These are phyloP conservation scores for Rhododendron simsii DNA, from an alignment of 148 eudicot genomes.

Conservation along the genomic window DNA sequence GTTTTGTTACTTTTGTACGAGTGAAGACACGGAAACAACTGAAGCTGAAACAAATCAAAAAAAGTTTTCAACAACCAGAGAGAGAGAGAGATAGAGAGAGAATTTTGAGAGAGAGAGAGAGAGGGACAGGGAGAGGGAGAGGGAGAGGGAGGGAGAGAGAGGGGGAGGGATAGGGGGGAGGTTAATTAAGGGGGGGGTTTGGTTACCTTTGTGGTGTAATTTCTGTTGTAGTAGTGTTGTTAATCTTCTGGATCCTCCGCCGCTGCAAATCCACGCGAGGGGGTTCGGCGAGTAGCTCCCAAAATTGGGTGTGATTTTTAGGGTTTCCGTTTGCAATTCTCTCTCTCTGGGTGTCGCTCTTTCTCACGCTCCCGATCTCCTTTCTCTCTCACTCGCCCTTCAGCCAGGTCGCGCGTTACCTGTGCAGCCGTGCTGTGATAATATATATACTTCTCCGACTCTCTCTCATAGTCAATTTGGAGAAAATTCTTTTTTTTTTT, in stretches of 20 bases:
- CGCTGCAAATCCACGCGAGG: slow-evolving; percentile 56
- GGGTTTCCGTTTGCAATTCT: slow-evolving; percentile 18
- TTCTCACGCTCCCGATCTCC: not conserved
- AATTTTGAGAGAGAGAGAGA: not conserved
- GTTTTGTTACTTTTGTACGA: not conserved
- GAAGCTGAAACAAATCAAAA: not conserved
- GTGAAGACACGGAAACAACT: not conserved
- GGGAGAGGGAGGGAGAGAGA: not conserved
- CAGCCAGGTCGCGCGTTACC: slow-evolving; percentile 14
- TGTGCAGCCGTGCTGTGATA: not conserved
- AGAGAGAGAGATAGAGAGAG: not conserved
- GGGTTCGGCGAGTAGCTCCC: slow-evolving; percentile 45
- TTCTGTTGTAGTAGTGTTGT: not conserved
- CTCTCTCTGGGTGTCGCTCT: not conserved
- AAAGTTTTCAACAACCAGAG: not conserved
- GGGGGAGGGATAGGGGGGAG: not conserved
- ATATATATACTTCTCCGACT: not conserved
- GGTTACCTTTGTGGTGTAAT: not conserved
- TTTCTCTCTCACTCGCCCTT: slow-evolving; percentile 16
- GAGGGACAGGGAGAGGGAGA: not conserved
- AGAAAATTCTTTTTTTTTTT: too few relatives aligned
- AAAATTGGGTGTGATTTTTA: slow-evolving; percentile 17
- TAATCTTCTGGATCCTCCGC: not conserved
- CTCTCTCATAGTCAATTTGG: not conserved
- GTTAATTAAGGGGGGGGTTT: not conserved